Base-by-base conservation (phyloP, 257 asterid species). In the Euphrasia confusa region DNA sequence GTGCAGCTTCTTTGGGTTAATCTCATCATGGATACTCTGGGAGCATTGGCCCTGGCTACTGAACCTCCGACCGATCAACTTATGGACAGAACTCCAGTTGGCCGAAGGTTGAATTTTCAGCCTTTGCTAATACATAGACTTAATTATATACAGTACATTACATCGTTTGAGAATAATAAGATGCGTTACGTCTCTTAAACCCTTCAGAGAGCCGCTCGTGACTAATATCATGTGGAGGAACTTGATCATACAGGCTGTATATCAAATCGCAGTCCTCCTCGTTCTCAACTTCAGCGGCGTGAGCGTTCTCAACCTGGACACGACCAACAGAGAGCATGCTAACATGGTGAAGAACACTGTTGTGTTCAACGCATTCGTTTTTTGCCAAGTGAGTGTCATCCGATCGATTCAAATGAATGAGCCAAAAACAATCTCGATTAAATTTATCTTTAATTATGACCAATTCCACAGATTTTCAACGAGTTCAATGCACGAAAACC, bases 201-300 rank as follows among this genome's bases (percentile, higher is more conserved):
- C 2, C 42, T 66, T 60, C 80, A 88, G 97, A 84, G 97, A 92
- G 75, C 95, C 95, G 4, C 90, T 92, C 21, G 95, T 92, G 48
- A 92, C 97, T 45, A 92, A 92, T 60, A 83, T 92, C 71, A 86
- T 92, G 99, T 92, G 97, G 97, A 84, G 99, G 79, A 92, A 92
- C 89, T 79, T 92, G 85, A 18, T 75, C 21, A 63, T 92, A 45
- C 97, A 92, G 98, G 98, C 97, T 33, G 1, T 79, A 5, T 92
- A 86, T 78, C 99, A 92, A 86, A 67, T 92, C 45, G 75, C 74
- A 30, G 82, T 89, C 70, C 96, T 92, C 68, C 93, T 92, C 24
- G 55, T 71, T 64, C 79, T 89, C 57, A 79, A 92, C 73, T 92
- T 92, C 71, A 4, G 21, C 3, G 97, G 97, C 66, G 75, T 57